Percentiles rank a stretch among this genome's conserved stretches.
Conservation (phyloP, 1,284 basidiomycete species). For the Leucoagaricus sp. region DNA sequence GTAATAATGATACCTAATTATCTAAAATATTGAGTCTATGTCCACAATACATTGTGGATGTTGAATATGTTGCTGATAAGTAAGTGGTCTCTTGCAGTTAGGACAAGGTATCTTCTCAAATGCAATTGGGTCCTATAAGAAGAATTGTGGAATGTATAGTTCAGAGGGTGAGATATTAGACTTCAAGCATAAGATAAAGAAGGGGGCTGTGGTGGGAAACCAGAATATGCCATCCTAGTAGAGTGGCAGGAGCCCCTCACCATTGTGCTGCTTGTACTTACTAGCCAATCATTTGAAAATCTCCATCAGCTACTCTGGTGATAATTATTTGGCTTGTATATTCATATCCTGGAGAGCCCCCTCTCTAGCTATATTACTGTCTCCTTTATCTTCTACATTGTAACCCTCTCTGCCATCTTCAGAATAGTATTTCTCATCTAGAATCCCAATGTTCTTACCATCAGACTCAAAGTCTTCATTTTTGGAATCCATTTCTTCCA, state of each 20-base stretch:
- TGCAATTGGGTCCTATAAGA: conserved; percentile 27
- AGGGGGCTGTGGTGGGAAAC: conserved; percentile 16
- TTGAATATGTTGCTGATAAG: background rate
- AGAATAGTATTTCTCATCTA: conserved; percentile 11
- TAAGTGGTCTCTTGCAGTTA: conserved; percentile 15
- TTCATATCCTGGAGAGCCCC: too few species aligned
- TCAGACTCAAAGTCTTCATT: background rate
- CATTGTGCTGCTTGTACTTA: conserved; percentile 2
- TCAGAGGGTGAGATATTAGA: conserved; percentile 9
- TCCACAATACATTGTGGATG: background rate
- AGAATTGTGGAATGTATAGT: conserved; percentile 20
- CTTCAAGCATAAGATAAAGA: conserved; percentile 16
- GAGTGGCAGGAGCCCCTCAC: conserved; percentile 17
- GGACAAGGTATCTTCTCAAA: conserved; percentile 23
- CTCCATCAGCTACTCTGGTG: background rate
- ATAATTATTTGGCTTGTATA: too few species aligned
- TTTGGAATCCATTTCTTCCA: background rate
- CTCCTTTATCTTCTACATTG: too few species aligned
- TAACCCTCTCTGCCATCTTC: background rate
- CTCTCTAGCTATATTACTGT: too few species aligned
- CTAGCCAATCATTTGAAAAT: background rate
- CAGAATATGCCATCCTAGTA: conserved; percentile 20
- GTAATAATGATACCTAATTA: background rate
- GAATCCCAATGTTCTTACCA: conserved; percentile 10
- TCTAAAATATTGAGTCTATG: background rate